These are phyloP conservation scores for Naganishia sp. DNA, from an alignment of 1,284 basidiomycete species.

Conservation along the genomic window DNA sequence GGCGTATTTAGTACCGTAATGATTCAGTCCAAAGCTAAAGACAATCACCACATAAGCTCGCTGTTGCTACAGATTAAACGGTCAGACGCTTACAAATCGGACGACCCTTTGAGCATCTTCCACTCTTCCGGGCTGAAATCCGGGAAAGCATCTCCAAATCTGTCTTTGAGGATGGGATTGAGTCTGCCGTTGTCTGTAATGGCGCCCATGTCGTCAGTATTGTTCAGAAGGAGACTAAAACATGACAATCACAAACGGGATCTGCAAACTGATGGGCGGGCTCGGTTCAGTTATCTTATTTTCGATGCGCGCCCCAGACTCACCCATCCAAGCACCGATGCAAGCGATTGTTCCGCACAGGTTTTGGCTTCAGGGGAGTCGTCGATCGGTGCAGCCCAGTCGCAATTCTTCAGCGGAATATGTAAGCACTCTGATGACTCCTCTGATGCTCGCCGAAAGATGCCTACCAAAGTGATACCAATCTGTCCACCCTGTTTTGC, in stretches of 20 bases:
- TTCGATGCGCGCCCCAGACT: neutral
- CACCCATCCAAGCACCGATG: slow-evolving; percentile 35
- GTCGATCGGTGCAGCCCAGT: slow-evolving; percentile 39
- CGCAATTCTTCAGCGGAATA: slow-evolving; percentile 36
- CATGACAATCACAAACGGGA: slow-evolving; percentile 37
- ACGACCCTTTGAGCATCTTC: slow-evolving; percentile 34
- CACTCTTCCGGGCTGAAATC: slow-evolving; percentile 34
- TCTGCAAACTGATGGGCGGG: slow-evolving; percentile 38
- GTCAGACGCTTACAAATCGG: slow-evolving; percentile 31
- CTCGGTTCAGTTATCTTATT: neutral
- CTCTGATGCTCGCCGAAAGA: neutral
- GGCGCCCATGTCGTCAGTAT: slow-evolving; percentile 2
- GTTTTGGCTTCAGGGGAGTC: slow-evolving; percentile 36
- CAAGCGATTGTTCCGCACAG: slow-evolving; percentile 32
- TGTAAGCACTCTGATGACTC: neutral
- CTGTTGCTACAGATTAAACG: neutral
- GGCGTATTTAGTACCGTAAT: slow-evolving; percentile 37
- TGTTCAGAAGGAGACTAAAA: no score
- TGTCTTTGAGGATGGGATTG: slow-evolving; percentile 20
- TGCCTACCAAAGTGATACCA: slow-evolving; percentile 40
- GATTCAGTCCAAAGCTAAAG: slow-evolving; percentile 39
- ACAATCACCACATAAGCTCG: neutral
- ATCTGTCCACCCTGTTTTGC: slow-evolving; percentile 38
- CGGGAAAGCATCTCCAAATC: slow-evolving; percentile 20
- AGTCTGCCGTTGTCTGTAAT: slow-evolving; percentile 19